Evolutionary conservation across 345 rosid species (phyloP), one percentile per base, ranked within the genome.

Genomic region (Bretschneidera sinensis): DNA sequence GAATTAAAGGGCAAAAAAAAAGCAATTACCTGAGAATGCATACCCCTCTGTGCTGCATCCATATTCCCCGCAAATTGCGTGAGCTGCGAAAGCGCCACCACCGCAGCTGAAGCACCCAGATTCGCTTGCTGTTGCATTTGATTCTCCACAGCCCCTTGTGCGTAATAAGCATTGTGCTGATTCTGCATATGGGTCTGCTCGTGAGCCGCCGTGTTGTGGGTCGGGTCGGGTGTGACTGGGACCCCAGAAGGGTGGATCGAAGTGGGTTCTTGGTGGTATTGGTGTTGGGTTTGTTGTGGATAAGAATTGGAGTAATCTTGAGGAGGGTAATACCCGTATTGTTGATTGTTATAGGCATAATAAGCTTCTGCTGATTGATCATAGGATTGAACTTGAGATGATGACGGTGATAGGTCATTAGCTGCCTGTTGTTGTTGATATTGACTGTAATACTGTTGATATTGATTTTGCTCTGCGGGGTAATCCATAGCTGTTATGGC

Each of bases 231-330:
- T 1, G 49, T 20, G 62, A 57, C 10, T 16, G 68, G 65, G 11
- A 72, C 61, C 3, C 72, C 76, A 9, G 76, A 68, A n/a, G 71
- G 72, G 35, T 72, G 62, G 66, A 61, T 48, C 24, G 76, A 21
- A 60, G 61, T 24, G 61, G 60, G 21, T 24, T 72, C 72, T 43
- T 54, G 76, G 52, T 31, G 56, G 34, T 21, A 66, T 6, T 65
- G 75, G 3, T 45, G 1, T 28, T 28, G 33, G 8, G 51, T 52
- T 11, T 55, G 54, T 51, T 61, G 75, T 18, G 68, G 28, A 54
- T 52, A 57, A 52, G 65, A 25, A 35, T 49, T 47, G 10, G 59
- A 43, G 48, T 47, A 70, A 59, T 59, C 56, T 20, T 63, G 63
- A 34, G 58, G 39, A 17, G 64, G 54, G 23, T 62, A 63, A 24